These are phyloP conservation scores for Tetrastigma voinierianum DNA, from an alignment of 164 flowering plant genomes.

Conservation along the genomic window DNA sequence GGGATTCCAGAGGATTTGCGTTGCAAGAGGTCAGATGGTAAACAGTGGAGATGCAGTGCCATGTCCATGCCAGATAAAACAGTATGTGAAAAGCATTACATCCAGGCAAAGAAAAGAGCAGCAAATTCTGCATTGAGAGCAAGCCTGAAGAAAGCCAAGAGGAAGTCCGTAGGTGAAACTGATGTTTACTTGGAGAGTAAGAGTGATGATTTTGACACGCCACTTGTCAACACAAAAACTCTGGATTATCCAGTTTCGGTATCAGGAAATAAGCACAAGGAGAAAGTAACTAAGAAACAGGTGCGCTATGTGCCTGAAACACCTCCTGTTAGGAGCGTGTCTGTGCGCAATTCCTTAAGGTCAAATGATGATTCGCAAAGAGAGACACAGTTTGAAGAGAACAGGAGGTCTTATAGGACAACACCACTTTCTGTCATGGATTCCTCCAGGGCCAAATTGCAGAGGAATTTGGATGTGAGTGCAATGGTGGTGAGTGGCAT, in stretches of 20 bases:
- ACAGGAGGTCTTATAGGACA: constrained; percentile 43
- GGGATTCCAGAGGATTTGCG: constrained; percentile 94
- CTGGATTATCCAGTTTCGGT: constrained; percentile 36
- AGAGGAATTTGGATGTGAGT: constrained; percentile 45
- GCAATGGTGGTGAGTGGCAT: constrained; percentile 42
- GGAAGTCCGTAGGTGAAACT: constrained; percentile 56
- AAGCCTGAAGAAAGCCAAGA: constrained; percentile 71
- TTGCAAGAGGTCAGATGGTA: constrained; percentile 96
- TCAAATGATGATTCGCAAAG: constrained; percentile 36
- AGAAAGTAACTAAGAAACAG: constrained; percentile 41
- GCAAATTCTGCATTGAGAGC: constrained; percentile 91
- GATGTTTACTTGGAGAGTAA: constrained; percentile 64
- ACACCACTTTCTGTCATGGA: constrained; percentile 44
- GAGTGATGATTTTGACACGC: constrained; percentile 66
- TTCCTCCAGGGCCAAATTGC: constrained; percentile 46
- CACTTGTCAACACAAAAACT: constrained; percentile 31
- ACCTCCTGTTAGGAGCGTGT: constrained; percentile 38
- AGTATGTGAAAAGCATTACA: constrained; percentile 94
- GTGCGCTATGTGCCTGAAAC: constrained; percentile 56
- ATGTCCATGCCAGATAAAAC: constrained; percentile 98
- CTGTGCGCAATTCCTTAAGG: constrained; percentile 36
- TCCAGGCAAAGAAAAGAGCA: constrained; percentile 95
- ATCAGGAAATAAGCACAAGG: constrained; percentile 47
- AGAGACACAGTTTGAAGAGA: constrained; percentile 60
- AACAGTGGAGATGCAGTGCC: constrained; percentile 98